Evolutionary conservation across 169 alveolate genomes (phyloP), one percentile per base, ranked within the genome.

Genomic region (Eimeria necatrix): DNA sequence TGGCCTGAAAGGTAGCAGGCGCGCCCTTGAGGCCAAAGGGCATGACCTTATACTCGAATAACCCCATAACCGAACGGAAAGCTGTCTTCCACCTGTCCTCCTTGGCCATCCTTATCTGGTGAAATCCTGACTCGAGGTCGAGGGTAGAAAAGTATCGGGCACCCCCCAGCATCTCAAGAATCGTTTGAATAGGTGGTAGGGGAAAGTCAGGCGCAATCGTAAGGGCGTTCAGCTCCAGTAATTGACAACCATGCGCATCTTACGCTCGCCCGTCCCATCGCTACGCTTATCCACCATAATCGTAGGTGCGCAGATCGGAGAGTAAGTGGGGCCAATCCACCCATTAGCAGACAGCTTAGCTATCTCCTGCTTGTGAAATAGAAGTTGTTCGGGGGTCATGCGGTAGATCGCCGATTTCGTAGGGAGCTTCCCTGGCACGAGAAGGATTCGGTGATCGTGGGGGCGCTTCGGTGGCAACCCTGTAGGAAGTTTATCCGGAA

Each of bases 1-100:
- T 51, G 0, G 88, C 60, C 18, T 78, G 68, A 78, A 76, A 76
- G 46, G 87, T 76, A 18, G 68, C 87, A 4, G 87, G 87, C 18
- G 87, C 87, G 1, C 87, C 87, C 64, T 51, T 76, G 24, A 49
- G n/a, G n/a, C n/a, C n/a, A n/a, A n/a, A n/a, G n/a, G n/a, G n/a
- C n/a, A n/a, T n/a, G n/a, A n/a, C n/a, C n/a, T n/a, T n/a, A n/a
- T n/a, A n/a, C n/a, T n/a, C n/a, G n/a, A n/a, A n/a, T n/a, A n/a
- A n/a, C n/a, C n/a, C n/a, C n/a, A n/a, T n/a, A n/a, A n/a, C n/a
- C n/a, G n/a, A n/a, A n/a, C n/a, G n/a, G n/a, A n/a, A n/a, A n/a
- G n/a, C n/a, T n/a, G n/a, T n/a, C n/a, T n/a, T n/a, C n/a, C n/a
- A n/a, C n/a, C n/a, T n/a, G n/a, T n/a, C n/a, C n/a, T n/a, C n/a